Evolutionary conservation across 805 yeast genomes (phyloP), one percentile per base, ranked within the genome.

Genomic region (Wickerhamiella nectarea): DNA sequence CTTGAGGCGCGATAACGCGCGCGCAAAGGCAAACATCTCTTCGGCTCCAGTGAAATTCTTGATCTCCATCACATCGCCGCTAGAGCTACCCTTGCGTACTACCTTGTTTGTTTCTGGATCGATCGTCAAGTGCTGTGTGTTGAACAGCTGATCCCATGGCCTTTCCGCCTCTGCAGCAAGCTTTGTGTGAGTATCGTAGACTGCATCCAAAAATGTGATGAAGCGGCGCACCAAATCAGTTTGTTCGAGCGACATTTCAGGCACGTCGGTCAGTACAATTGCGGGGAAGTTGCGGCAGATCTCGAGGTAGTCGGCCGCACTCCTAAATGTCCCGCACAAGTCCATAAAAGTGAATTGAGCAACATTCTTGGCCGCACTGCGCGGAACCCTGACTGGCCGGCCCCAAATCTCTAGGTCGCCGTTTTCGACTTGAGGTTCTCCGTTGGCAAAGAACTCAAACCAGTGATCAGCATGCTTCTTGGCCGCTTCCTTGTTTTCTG

Each of bases 11-110:
- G 91, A 79, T 46, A 89, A 67, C 0, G 97, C 96, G 57, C 98
- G 73, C 0, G 95, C 95, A 68, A 89, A 89, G 17, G 98, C 98
- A 66, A 89, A 91, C 60, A 80, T 74, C 64, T 89, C 98, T 61
- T 89, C 98, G 61, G 86, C 97, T 34, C 91, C 72, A 5, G 82
- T 83, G 65, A 91, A 89, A 49, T 50, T 53, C 21, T 55, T 26
- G 34, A 50, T 43, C 38, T 52, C 53, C 73, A 82, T 73, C 29
- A 52, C 57, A 1, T 86, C 81, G 11, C 28, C 44, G 52, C 75
- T 71, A 10, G 46, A 47, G n/a, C 25, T 38, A 22, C 50, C 49
- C 21, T 45, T 46, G 14, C 46, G 46, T 31, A 47, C 53, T 31
- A 51, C 54, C 38, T 49, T 46, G 37, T 54, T 50, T 6, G 56